A percentile compares a stretch with the other conserved stretches of the same genome.
Evolutionary conservation across 1,284 basidiomycete genomes (phyloP).

Genomic region (Leccinum fuscescens): DNA sequence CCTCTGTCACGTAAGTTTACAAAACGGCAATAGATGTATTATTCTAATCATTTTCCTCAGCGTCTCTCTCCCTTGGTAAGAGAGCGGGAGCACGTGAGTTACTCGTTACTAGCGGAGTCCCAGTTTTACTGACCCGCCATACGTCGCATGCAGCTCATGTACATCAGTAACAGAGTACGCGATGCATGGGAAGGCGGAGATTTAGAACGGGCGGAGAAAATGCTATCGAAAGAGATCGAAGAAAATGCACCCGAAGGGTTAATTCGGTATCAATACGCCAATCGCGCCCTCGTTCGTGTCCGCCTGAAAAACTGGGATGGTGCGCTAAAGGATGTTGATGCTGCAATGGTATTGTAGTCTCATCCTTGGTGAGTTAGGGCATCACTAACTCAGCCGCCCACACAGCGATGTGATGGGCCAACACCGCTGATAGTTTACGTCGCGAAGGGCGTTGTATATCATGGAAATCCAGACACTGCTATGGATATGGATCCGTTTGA

Average conservation of each 20-base stretch:
- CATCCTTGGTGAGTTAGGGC: not conserved
- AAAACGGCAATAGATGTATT: not conserved
- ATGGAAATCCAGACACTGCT: no score
- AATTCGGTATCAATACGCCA: no score
- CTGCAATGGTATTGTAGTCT: not conserved
- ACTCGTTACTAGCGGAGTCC: not conserved
- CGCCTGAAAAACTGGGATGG: not conserved
- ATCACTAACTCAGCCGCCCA: no score
- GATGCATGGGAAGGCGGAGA: not conserved
- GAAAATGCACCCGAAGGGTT: no score
- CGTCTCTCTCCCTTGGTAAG: not conserved
- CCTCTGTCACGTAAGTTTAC: conserved; percentile 1
- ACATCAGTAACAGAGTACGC: not conserved
- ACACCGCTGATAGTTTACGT: no score
- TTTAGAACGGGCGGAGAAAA: no score
- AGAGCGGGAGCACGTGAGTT: conserved; percentile 7
- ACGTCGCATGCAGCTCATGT: conserved; percentile 7
- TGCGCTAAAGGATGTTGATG: conserved; percentile 2
- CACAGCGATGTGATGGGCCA: no score
- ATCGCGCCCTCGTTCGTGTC: not conserved
- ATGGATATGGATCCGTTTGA: no score
- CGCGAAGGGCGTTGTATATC: no score
- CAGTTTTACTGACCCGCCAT: not conserved
- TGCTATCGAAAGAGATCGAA: no score
- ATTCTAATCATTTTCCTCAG: not conserved